Evolutionary conservation across 805 yeast species (phyloP).

Genomic region (Hermanozyma aechmeae): DNA sequence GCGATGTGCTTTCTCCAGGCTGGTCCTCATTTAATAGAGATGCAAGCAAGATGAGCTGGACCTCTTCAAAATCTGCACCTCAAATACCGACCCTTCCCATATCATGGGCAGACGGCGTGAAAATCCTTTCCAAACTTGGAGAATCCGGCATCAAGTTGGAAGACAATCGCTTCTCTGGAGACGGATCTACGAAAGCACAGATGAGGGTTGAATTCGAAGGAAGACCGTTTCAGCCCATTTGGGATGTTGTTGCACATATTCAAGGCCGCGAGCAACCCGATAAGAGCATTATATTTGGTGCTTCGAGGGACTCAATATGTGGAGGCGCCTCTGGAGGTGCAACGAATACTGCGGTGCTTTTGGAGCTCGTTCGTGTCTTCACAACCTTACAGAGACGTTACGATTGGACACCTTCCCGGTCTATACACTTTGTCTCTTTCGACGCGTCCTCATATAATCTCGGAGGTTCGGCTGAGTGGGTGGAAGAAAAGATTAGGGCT

Average conservation of each 20-base stretch:
- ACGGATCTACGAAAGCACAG: constrained; percentile 11
- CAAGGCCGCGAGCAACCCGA: constrained; percentile 74
- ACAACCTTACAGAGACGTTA: constrained; percentile 52
- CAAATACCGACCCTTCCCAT: constrained; percentile 71
- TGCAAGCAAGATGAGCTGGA: constrained; percentile 31
- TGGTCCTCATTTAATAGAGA: constrained; percentile 41
- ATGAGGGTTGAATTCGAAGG: constrained; percentile 28
- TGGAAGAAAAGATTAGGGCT: constrained; percentile 44
- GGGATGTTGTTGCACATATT: constrained; percentile 75
- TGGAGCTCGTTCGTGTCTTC: constrained; percentile 64
- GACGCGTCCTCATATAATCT: constrained; percentile 73
- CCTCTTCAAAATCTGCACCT: constrained; percentile 47
- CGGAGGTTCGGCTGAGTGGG: constrained; percentile 81
- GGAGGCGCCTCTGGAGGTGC: constrained; percentile 65
- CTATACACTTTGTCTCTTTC: constrained; percentile 75
- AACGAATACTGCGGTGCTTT: constrained; percentile 64
- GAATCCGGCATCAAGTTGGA: constrained; percentile 18
- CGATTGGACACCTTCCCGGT: constrained; percentile 78
- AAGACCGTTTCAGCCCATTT: constrained; percentile 51
- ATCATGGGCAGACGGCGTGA: constrained; percentile 59
- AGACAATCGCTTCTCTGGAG: constrained; percentile 20
- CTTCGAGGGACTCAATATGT: constrained; percentile 70
- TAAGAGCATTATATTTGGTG: constrained; percentile 69
- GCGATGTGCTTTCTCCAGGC: constrained; percentile 77
- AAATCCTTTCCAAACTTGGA: constrained; percentile 22